A percentile compares a stretch with the other conserved stretches of the same genome.
Conservation (phyloP, 2,329 filamentous ascomycete genomes). For the Trichoderma pleuroti region DNA sequence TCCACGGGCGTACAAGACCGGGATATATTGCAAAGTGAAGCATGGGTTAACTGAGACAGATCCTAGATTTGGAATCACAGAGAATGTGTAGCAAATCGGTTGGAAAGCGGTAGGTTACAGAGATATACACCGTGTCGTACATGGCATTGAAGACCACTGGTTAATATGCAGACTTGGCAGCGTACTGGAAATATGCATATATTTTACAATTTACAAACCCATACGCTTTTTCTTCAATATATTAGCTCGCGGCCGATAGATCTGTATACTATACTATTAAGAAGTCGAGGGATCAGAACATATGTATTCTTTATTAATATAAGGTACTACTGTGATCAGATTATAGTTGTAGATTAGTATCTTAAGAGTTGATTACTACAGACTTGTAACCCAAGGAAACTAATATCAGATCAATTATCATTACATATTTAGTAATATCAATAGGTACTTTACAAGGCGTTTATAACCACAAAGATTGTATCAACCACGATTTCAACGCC, state of each 20-base stretch:
- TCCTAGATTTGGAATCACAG: not conserved
- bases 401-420: not conserved
- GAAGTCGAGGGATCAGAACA: too few species aligned
- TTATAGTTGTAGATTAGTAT: too few species aligned
- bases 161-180: too few species aligned
- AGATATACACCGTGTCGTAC: too few species aligned
- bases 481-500: not conserved
- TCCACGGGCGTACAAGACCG: not conserved
- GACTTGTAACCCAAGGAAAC: not conserved
- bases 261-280: too few species aligned
- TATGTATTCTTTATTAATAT: too few species aligned
- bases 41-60: not conserved
- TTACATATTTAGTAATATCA: not conserved
- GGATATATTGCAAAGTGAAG: not conserved
- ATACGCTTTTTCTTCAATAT: too few species aligned
- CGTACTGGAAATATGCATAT: too few species aligned
- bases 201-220: too few species aligned
- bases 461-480: not conserved
- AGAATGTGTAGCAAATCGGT: not conserved
- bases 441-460: not conserved
- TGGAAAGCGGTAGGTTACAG: not conserved
- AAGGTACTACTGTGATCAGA: too few species aligned
- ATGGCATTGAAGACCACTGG: too few species aligned
- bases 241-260: too few species aligned
- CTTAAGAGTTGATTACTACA: not conserved